Percentiles rank a stretch among this genome's conserved stretches.
Conservation (phyloP, 1,139 yeast species). For the Yamadazyma pseudoaaseri region DNA sequence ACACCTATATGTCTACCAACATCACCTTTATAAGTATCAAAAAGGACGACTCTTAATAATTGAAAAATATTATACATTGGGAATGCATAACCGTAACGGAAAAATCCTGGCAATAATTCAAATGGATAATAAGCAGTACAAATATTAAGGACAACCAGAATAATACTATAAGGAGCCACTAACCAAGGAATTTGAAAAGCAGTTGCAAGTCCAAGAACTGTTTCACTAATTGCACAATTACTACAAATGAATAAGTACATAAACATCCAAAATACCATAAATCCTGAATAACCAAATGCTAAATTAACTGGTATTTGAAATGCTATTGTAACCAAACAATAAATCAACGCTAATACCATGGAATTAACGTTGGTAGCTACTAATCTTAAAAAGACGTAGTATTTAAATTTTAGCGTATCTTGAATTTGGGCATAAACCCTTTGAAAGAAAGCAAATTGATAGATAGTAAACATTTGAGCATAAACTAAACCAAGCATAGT, state of each 20-base stretch:
- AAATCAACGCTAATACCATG: conserved; percentile 52
- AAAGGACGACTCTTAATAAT: conserved; percentile 54
- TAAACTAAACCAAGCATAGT: conserved; percentile 34
- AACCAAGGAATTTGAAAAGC: conserved; percentile 43
- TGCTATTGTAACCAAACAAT: conserved; percentile 58
- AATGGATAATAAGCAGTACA: conserved; percentile 63
- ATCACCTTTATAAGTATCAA: conserved; percentile 53
- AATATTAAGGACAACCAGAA: conserved; percentile 59
- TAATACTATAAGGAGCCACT: conserved; percentile 61
- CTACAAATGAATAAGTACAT: conserved; percentile 60
- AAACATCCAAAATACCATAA: conserved; percentile 63
- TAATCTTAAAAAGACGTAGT: conserved; percentile 50
- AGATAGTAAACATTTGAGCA: conserved; percentile 33
- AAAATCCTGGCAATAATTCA: conserved; percentile 51
- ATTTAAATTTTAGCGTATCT: conserved; percentile 35
- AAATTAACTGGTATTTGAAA: conserved; percentile 52
- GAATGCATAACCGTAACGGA: conserved; percentile 61
- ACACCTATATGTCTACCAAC: conserved; percentile 61
- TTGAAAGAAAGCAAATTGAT: conserved; percentile 28
- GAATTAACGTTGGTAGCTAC: conserved; percentile 47
- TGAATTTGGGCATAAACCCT: conserved; percentile 24
- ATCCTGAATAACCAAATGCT: conserved; percentile 61
- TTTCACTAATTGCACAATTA: conserved; percentile 64
- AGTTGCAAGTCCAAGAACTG: conserved; percentile 47
- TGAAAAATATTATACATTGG: conserved; percentile 64